Evolutionary conservation across 83 land plant genomes (phyloP), one percentile per base, ranked within the genome.

Genomic region (Picea mariana): DNA sequence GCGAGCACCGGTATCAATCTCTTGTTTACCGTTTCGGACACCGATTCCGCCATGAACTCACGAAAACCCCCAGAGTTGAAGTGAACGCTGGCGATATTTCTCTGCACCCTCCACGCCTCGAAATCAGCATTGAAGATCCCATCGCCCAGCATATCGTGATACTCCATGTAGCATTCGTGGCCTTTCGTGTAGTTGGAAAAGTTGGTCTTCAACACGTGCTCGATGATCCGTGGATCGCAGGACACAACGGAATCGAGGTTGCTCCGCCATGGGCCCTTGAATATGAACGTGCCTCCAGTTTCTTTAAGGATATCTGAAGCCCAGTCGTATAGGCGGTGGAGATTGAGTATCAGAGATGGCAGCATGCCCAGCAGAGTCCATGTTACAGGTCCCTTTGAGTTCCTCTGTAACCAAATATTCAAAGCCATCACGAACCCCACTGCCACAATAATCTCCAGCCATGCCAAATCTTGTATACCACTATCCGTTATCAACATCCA

Each of bases 1-100:
- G 84, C 87, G 8, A 93, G 79, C 73, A 91, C 88, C 11, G 91
- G 90, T 4, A 91, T 44, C 12, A 93, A 83, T 13, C 93, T 78
- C 1, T 80, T 20, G 67, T 91, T 90, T 42, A 93, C 93, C 42
- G 91, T 86, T 67, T 89, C 87, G 6, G 69, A 62, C 61, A 91
- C 80, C 0, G 93, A 31, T 31, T 31, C 31, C 31, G 31, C 31
- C 31, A 31, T 31, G 31, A 31, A 31, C 31, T 31, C 31, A 31
- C 31, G 31, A 31, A 31, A 31, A 31, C 31, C 31, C 31, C 31
- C 31, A 31, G 31, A 31, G 31, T 31, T 31, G 31, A 31, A 31
- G 31, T 31, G 31, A 31, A 31, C 31, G 31, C 31, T 31, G 31
- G 31, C 31, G 31, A 31, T 31, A 31, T 31, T 31, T 31, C 31